phyloP scores from a whole-genome alignment of 129 eudicot species.

The Solidago caesia region DNA sequence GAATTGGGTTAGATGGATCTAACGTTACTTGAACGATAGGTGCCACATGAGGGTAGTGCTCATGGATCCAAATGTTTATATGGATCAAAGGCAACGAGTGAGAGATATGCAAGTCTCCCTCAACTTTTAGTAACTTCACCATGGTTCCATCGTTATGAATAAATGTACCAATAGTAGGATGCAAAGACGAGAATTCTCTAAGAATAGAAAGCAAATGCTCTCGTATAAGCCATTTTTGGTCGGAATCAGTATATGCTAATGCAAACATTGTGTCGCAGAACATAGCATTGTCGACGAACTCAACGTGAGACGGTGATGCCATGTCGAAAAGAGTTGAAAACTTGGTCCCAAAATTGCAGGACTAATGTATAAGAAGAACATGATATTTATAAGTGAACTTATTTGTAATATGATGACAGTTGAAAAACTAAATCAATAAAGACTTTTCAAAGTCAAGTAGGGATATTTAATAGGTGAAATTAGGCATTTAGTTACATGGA shows the following conservation, averaged over 20 bases:
- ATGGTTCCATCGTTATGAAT: conserved; percentile 52
- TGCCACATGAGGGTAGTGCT: conserved; percentile 49
- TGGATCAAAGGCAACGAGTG: conserved; percentile 32
- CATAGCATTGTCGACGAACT: conserved; percentile 57
- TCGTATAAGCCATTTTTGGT: conserved; percentile 67
- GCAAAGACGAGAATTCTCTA: conserved; percentile 42
- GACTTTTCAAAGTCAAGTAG: conserved; percentile 28
- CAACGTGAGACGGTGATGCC: conserved; percentile 41
- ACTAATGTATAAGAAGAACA: not conserved
- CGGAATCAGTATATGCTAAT: conserved; percentile 51
- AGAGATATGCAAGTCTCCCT: conserved; percentile 39
- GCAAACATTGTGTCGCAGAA: conserved; percentile 34
- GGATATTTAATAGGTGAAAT: conserved; percentile 17
- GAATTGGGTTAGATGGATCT: conserved; percentile 27
- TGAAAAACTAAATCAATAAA: not conserved
- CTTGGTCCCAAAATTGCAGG: not conserved
- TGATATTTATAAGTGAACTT: not conserved
- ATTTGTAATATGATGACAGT: not conserved
- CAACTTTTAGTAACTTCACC: conserved; percentile 44
- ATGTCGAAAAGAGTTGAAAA: conserved; percentile 27
- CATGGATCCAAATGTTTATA: conserved; percentile 61
- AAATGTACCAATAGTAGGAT: conserved; percentile 37
- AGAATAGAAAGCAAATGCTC: conserved; percentile 50
- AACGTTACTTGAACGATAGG: conserved; percentile 50
- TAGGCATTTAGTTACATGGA: conserved; percentile 25